These are phyloP conservation scores for Bruguiera gymnorhiza DNA, from an alignment of 345 rosid species.

Conservation along the genomic window DNA sequence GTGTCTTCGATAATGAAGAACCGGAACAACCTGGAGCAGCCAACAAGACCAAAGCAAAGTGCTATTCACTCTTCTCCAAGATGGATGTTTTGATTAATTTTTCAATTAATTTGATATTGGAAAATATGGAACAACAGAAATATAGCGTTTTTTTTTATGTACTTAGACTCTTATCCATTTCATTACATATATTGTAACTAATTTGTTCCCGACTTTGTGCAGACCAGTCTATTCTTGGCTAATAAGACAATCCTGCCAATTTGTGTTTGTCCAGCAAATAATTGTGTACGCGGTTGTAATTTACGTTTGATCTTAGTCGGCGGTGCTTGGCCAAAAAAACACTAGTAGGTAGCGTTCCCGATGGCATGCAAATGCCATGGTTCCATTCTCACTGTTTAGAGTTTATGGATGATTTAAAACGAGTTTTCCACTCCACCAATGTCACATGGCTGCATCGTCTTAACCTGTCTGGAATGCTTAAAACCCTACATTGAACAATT, in stretches of 20 bases:
- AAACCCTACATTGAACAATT: too few species aligned
- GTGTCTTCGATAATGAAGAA: conserved; percentile 93
- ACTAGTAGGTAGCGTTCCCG: not conserved
- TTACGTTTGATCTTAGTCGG: not conserved
- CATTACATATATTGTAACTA: conserved; percentile 28
- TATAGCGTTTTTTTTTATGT: conserved; percentile 4
- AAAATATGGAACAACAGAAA: conserved; percentile 25
- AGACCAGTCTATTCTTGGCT: conserved; percentile 35
- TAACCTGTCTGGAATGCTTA: too few species aligned
- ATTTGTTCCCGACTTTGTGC: conserved; percentile 40
- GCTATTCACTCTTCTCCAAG: conserved; percentile 69
- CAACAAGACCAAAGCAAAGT: conserved; percentile 37
- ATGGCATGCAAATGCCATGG: not conserved
- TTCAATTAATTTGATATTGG: conserved; percentile 8
- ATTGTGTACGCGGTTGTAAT: not conserved
- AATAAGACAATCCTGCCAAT: conserved; percentile 31
- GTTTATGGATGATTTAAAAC: too few species aligned
- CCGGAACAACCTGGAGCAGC: conserved; percentile 53
- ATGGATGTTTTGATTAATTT: conserved; percentile 64
- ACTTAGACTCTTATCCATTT: conserved; percentile 13
- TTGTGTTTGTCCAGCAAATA: conserved; percentile 9
- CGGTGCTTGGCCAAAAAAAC: not conserved
- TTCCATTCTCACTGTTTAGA: not conserved
- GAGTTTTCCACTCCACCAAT: too few species aligned
- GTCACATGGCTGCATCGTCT: too few species aligned